Evolutionary conservation across 306 rosid species (phyloP).

Genomic region (Ceratonia siliqua): DNA sequence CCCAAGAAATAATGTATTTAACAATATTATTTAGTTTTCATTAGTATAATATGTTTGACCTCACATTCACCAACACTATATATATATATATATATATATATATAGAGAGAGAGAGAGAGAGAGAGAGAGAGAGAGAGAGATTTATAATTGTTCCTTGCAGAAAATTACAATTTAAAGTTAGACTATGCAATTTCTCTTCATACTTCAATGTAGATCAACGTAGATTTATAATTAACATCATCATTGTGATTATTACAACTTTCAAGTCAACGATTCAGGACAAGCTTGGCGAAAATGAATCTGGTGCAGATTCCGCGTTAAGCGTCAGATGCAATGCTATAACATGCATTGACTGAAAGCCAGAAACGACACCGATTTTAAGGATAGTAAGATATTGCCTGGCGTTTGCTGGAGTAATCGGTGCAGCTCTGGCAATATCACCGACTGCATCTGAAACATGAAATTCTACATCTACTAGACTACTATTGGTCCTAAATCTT

Average conservation of each 20-base stretch:
- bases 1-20: not conserved
- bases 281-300: not conserved
- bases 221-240: not conserved
- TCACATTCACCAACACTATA: no score
- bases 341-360: not conserved
- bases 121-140: no score
- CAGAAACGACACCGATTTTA: not conserved
- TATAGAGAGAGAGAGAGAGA: no score
- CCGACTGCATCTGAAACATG: not conserved
- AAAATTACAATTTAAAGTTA: no score
- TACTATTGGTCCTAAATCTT: not conserved
- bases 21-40: not conserved
- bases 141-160: no score
- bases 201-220: not conserved
- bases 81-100: no score
- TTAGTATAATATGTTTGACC: not conserved
- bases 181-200: not conserved
- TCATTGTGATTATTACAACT: not conserved
- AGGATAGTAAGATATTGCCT: not conserved
- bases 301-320: not conserved
- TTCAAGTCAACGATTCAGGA: not conserved
- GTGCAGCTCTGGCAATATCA: not conserved
- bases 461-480: not conserved
- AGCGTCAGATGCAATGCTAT: not conserved
- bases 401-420: not conserved